Evolutionary conservation across 2,329 filamentous ascomycete species (phyloP), one percentile per base, ranked within the genome.

Genomic region (Talaromyces sp.): DNA sequence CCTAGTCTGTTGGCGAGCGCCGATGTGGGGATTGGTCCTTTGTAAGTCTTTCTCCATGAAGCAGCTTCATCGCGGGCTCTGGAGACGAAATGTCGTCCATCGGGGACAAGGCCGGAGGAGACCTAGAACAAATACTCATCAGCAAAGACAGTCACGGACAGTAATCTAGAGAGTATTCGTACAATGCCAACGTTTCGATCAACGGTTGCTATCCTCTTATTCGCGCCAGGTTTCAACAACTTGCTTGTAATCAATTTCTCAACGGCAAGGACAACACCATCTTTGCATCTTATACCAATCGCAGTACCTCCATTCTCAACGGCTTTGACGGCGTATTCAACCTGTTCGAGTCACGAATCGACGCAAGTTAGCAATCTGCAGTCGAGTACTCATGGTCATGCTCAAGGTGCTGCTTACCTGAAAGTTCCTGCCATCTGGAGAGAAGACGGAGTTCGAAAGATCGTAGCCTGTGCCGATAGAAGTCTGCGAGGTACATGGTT

Each of bases 391-490:
- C n/a, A 57, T 16, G 28, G 14, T 42, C 21, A 9, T 57, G 14
- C 25, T 56, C 48, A 11, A 61, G 28, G 23, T 31, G 42, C 28
- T 21, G 21, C 50, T 66, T 75, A 96, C 92, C 81, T 99, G 95
- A 80, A 99, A 99, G 80, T 99, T 99, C 72, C 95, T 91, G 76
- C 95, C 95, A 82, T 99, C 95, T 69, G 95, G 95, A 56, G 95
- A 98, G 85, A 98, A 99, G 83, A 98, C 96, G 75, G 95, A 98
- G 86, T 99, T 99, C 77, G 92, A 92, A 73, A 99, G 89, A 87
- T 99, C 95, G 83, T 99, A 99, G 75, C 95, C 95, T 73, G 95
- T 99, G 76, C 95, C 95, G 90, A 99, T 99, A 76, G 95, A 99
- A 75, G 95, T 99, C 95, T 99, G 66, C 31, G 7, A 35, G 46